Base-by-base conservation (phyloP, 1,284 basidiomycete genomes). In the Ustilago vetiveriae region DNA sequence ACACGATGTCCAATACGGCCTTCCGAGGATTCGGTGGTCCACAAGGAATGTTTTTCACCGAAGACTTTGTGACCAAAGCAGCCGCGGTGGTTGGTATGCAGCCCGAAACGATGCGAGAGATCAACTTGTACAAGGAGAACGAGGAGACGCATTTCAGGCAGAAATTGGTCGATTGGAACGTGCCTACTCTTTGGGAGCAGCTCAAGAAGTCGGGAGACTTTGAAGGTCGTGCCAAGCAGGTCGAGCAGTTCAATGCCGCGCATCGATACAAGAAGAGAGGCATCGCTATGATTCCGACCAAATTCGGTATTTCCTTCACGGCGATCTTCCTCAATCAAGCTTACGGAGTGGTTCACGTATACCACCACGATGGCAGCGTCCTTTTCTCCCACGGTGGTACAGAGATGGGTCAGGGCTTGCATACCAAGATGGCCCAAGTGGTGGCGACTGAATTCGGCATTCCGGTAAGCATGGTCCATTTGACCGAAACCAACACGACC, bases 1-100 rank as follows among this genome's bases (percentile, higher is more conserved):
- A 83, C 72, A 83, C 81, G 6, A 78, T 82, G 58, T 82, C 80
- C 9, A 83, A 83, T 62, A 83, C 82, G 6, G 82, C 82, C 10
- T 83, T 78, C 71, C 68, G 82, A 46, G 81, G 78, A 13, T 83
- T 83, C 42, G 82, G 82, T 19, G 82, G 78, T 23, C 81, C 82
- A 26, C 82, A 83, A 60, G 82, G 82, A 21, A 80, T 83, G 63
- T 60, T 80, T 37, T 74, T 82, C 57, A 71, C 76, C 37, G 81
- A 82, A 47, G 72, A 76, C 45, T 77, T 76, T 62, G 74, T 83
- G 37, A 71, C 54, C 40, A 78, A 77, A 41, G 74, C 82, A 17
- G 82, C 82, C 5, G 68, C 76, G 19, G 64, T 73, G 30, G 72
- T 83, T n/a, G 65, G 74, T 3, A 67, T 78, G 49, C 73, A 67